Conservation (phyloP, 148 eudicot species). For the Bassia scoparia region DNA sequence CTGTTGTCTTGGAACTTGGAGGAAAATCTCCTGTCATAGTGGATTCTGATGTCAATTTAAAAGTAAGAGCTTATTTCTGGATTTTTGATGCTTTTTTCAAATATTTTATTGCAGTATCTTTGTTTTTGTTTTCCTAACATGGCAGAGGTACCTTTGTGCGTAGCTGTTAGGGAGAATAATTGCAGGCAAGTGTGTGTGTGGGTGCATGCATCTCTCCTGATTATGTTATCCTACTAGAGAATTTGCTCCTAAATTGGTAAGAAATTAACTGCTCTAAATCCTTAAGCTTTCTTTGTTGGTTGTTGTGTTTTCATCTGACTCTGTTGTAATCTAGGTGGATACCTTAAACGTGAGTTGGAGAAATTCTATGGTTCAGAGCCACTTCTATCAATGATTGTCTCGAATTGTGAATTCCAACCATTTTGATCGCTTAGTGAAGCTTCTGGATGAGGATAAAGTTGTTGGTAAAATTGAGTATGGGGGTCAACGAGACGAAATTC, state of each 20-base stretch:
- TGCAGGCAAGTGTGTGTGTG: slow-evolving; percentile 62
- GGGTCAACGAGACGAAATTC: slow-evolving; percentile 42
- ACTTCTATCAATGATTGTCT: slow-evolving; percentile 45
- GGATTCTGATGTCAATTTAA: slow-evolving; percentile 42
- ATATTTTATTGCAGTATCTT: neutral
- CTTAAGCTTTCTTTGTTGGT: neutral
- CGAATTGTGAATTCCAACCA: slow-evolving; percentile 47
- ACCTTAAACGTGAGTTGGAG: slow-evolving; percentile 38
- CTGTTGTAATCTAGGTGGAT: slow-evolving; percentile 36
- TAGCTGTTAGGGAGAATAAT: slow-evolving; percentile 52
- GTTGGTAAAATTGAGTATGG: slow-evolving; percentile 45
- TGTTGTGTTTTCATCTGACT: neutral
- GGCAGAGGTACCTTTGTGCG: slow-evolving; percentile 23
- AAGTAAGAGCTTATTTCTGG: too few relatives aligned
- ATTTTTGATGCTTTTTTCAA: too few relatives aligned
- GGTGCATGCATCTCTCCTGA: slow-evolving; percentile 57
- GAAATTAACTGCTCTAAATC: neutral
- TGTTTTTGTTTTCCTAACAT: neutral
- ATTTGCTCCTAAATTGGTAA: slow-evolving; percentile 56
- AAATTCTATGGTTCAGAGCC: slow-evolving; percentile 47
- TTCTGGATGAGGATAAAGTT: slow-evolving; percentile 45
- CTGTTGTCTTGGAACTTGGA: slow-evolving; percentile 59
- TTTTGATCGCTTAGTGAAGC: slow-evolving; percentile 41
- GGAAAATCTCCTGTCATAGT: slow-evolving; percentile 60
- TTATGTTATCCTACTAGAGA: slow-evolving; percentile 49